These are phyloP conservation scores for Colletotrichum chlorophyti DNA, from an alignment of 2,329 filamentous ascomycete genomes.

Conservation along the genomic window DNA sequence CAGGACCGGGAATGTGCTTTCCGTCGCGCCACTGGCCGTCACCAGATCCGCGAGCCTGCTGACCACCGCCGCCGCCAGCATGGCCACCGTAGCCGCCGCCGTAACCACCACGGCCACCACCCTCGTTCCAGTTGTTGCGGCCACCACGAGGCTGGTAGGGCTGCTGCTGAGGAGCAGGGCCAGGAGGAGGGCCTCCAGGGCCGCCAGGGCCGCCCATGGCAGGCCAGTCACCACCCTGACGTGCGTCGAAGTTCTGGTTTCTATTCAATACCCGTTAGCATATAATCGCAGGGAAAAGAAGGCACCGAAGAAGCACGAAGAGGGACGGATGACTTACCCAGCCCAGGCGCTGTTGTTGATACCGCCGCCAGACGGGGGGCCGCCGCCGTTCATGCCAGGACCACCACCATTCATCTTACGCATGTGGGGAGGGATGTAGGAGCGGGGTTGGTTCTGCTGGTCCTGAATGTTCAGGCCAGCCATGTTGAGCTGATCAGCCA, in stretches of 20 bases:
- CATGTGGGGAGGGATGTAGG: constrained; percentile 88
- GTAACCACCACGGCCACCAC: constrained; percentile 43
- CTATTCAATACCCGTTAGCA: constrained; percentile 33
- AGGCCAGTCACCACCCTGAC: constrained; percentile 35
- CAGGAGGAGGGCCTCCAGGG: constrained; percentile 35
- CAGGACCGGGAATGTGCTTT: constrained; percentile 90
- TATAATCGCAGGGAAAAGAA: background rate
- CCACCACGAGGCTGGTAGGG: constrained; percentile 25
- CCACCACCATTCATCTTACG: constrained; percentile 58
- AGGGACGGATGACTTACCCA: constrained; percentile 44
- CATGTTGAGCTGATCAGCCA: constrained; percentile 89
- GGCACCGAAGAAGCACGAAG: background rate
- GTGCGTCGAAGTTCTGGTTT: constrained; percentile 37
- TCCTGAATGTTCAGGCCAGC: constrained; percentile 70
- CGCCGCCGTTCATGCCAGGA: constrained; percentile 47
- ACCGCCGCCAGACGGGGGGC: constrained; percentile 34
- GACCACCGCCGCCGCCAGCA: constrained; percentile 54
- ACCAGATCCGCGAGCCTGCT: constrained; percentile 79
- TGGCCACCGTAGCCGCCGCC: constrained; percentile 50
- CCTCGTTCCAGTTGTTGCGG: constrained; percentile 37
- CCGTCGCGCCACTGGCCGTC: constrained; percentile 97
- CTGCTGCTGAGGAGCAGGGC: constrained; percentile 29
- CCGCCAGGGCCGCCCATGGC: constrained; percentile 31
- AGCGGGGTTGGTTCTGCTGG: constrained; percentile 58
- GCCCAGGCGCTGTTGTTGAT: constrained; percentile 64